These are phyloP conservation scores for Termitomyces sp. DNA, from an alignment of 768 basidiomycete genomes.

Conservation along the genomic window DNA sequence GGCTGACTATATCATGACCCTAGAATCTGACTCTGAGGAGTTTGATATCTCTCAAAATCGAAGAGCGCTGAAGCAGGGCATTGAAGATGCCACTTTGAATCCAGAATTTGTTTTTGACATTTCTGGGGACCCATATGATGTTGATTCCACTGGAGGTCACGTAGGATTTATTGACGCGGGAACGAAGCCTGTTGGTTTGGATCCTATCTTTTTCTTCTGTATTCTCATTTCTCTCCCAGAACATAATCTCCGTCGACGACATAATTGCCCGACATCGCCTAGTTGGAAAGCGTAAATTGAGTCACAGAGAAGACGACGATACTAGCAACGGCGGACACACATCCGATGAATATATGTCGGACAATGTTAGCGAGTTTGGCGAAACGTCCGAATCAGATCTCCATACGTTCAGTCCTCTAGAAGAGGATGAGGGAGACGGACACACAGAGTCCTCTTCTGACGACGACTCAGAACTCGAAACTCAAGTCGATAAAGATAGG, in stretches of 20 bases:
- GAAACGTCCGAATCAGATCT: slow-evolving; percentile 28
- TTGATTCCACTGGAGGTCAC: slow-evolving; percentile 34
- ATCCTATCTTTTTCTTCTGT: neutral
- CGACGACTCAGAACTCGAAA: slow-evolving; percentile 46
- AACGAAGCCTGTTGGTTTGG: slow-evolving; percentile 50
- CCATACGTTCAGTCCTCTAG: slow-evolving; percentile 21
- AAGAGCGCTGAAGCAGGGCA: slow-evolving; percentile 22
- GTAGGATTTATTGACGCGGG: slow-evolving; percentile 59
- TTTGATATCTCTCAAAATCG: slow-evolving; percentile 17
- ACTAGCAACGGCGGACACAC: slow-evolving; percentile 28
- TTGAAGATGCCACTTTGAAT: slow-evolving; percentile 62
- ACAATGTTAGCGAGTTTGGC: slow-evolving; percentile 24
- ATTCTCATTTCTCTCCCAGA: slow-evolving; percentile 29
- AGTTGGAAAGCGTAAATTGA: slow-evolving; percentile 61
- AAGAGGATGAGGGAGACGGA: slow-evolving; percentile 28
- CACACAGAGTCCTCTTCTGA: slow-evolving; percentile 23
- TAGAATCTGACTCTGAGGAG: slow-evolving; percentile 77
- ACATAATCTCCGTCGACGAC: slow-evolving; percentile 86
- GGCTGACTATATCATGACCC: slow-evolving; percentile 76
- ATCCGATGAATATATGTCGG: slow-evolving; percentile 22
- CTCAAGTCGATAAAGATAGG: slow-evolving; percentile 64
- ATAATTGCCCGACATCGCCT: slow-evolving; percentile 76
- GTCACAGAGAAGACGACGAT: slow-evolving; percentile 30
- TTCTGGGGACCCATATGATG: slow-evolving; percentile 63
- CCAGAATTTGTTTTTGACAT: slow-evolving; percentile 83